Evolutionary conservation across 352 stramenopile genomes (phyloP).

Genomic region (Globisporangium alternatum): DNA sequence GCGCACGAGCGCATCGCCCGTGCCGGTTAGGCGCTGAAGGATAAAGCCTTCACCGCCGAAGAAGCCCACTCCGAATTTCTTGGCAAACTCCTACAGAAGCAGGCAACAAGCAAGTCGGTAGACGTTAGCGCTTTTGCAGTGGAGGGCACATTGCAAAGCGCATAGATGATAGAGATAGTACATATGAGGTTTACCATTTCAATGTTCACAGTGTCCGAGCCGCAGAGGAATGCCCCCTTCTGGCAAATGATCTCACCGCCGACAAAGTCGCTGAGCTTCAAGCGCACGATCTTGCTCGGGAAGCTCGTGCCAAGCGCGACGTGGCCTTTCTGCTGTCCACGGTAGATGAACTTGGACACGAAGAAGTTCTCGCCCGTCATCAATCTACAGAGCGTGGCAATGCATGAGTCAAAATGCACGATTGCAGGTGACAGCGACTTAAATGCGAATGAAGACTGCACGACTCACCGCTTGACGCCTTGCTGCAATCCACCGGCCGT

Average conservation of each 20-base stretch:
- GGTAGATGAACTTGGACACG: conserved; percentile 71
- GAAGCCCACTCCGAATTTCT: conserved; percentile 89
- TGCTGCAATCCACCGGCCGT: conserved; percentile 89
- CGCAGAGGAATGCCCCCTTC: conserved; percentile 91
- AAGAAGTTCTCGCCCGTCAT: conserved; percentile 85
- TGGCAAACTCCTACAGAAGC: conserved; percentile 78
- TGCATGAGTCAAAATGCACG: neutral
- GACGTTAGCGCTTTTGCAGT: neutral
- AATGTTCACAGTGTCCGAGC: conserved; percentile 90
- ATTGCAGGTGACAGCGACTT: neutral
- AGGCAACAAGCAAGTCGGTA: neutral
- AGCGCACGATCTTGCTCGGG: conserved; percentile 88
- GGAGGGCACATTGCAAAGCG: neutral
- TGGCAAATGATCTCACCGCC: conserved; percentile 88
- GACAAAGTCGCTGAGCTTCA: conserved; percentile 87
- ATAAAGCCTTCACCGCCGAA: conserved; percentile 96
- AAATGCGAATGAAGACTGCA: neutral
- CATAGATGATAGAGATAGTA: neutral
- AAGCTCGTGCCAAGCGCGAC: conserved; percentile 90
- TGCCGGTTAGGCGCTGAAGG: conserved; percentile 88
- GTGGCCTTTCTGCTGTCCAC: conserved; percentile 53
- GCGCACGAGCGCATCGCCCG: conserved; percentile 90
- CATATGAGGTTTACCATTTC: conserved; percentile 63
- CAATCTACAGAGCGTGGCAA: conserved; percentile 28
- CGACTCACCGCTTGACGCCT: conserved; percentile 75